Evolutionary conservation across 2,329 filamentous ascomycete species (phyloP), one percentile per base, ranked within the genome.

Genomic region (Tolypocladium album): DNA sequence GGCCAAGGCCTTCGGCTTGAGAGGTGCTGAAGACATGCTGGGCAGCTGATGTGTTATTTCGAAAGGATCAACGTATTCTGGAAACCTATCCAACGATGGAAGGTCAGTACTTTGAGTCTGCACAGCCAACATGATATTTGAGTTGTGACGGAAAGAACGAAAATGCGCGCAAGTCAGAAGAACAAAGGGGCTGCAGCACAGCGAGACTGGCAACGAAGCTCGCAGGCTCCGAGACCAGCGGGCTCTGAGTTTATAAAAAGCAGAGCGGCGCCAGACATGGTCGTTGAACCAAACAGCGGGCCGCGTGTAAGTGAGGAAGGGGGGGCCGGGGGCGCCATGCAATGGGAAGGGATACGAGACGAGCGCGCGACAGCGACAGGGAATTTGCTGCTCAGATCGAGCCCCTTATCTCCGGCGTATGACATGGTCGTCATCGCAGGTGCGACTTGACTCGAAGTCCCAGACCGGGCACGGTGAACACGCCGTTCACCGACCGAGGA

Each of bases 21-120:
- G 68, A 58, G 69, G 64, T 55, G 50, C 55, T 38, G 64, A 56
- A 45, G 69, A 67, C 65, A 75, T 72, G 64, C 66, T 70, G 63
- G 66, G 66, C 61, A 67, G 61, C 55, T 60, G 24, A 55, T 59
- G 24, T 58, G 36, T 58, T 38, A 73, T 67, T 62, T 75, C 70
- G 57, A 74, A 65, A 27, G 74, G 72, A 67, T 78, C 76, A 65
- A 68, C 67, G 64, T 78, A 78, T n/a, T 76, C 73, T 50, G 76
- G 76, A 63, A 79, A 79, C 61, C 74, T 79, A 65, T 78, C 75
- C 58, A 70, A 52, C 55, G 66, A 60, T 47, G 68, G 61, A 27
- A 75, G 63, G 70, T 81, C 67, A 79, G 78, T 70, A 55, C 70
- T 73, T 63, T 76, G 72, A 60, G 71, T 64, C 45, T 64, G 66